phyloP scores from a whole-genome alignment of 2,329 filamentous ascomycete genomes.

The Xylaria sp. region DNA sequence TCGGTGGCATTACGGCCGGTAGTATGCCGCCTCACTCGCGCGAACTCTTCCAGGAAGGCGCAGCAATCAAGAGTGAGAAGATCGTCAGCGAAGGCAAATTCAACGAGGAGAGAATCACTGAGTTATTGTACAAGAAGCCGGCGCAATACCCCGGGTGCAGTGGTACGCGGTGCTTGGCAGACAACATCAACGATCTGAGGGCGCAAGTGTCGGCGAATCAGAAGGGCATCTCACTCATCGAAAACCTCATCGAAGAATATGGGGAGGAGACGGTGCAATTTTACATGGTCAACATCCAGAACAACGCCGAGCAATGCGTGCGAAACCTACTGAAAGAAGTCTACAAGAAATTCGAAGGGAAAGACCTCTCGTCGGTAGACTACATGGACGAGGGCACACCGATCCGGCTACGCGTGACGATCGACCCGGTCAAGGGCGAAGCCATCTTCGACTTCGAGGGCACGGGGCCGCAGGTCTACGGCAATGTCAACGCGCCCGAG shows the following conservation, averaged over 20 bases:
- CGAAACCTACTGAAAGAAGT: conserved; percentile 75
- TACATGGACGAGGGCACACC: conserved; percentile 84
- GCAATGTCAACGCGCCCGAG: conserved; percentile 79
- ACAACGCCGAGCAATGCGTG: conserved; percentile 78
- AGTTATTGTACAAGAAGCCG: conserved; percentile 75
- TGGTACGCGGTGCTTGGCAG: conserved; percentile 77
- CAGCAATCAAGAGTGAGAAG: conserved; percentile 69
- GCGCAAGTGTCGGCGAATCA: conserved; percentile 83
- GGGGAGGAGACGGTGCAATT: conserved; percentile 78
- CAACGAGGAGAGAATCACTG: conserved; percentile 76
- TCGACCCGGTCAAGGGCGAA: conserved; percentile 76
- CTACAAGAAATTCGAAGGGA: conserved; percentile 72
- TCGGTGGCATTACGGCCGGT: conserved; percentile 78
- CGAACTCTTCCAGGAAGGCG: conserved; percentile 67
- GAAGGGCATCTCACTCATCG: conserved; percentile 80
- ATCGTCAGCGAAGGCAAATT: conserved; percentile 79
- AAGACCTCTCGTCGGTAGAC: conserved; percentile 74
- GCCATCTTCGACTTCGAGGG: conserved; percentile 80
- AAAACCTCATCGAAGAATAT: conserved; percentile 76
- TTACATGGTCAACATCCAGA: conserved; percentile 81
- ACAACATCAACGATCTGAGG: conserved; percentile 84
- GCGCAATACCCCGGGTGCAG: conserved; percentile 77
- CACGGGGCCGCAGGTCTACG: conserved; percentile 79
- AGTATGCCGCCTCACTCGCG: conserved; percentile 78
- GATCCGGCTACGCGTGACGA: conserved; percentile 76